Base-by-base conservation (phyloP, 129 eudicot species). In the Flaveria trinervia region DNA sequence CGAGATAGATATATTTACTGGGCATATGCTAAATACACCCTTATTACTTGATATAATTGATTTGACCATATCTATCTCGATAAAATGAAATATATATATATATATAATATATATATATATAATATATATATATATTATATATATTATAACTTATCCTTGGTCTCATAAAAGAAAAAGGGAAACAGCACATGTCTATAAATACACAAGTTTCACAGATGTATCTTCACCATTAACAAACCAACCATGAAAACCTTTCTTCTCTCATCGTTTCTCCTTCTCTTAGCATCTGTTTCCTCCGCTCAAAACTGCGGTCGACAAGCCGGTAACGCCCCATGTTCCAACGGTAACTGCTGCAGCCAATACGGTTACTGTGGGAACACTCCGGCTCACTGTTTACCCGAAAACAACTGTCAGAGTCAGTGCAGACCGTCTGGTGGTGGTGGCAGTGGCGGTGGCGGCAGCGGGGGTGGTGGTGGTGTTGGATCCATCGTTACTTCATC, bases 331-430 rank as follows among this genome's bases (percentile, higher is more conserved):
- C 71, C 72, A 15, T 88, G 92, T 56, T 65, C 87, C 39, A 79
- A 78, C 18, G 84, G 89, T 26, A 76, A 77, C 12, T 88, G 92
- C 65, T 88, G 89, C 44, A 85, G 88, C 78, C 81, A 81, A 11
- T 83, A 2, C 23, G 92, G 92, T 8, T 85, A 39, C 36, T 88
- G 92, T 75, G 92, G 92, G 18, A 77, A 65, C 84, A 81, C 87
- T 15, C 43, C 78, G 7, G 89, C 18, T 0, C 85, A 83, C 72
- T 85, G 89, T 68, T 68, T 16, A 2, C 72, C 68, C 0, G 46
- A 15, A 18, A 67, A 70, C 16, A 79, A 75, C 11, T 88, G 92
- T 66, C 92, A 88, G 73, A 80, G 84, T 71, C 89, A 88, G 64
- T 88, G 92, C 57, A 78, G 13, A 28, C 62, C 62, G 13, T 1